Base-by-base conservation (phyloP, 2,329 filamentous ascomycete genomes). In the Fusarium temperatum region DNA sequence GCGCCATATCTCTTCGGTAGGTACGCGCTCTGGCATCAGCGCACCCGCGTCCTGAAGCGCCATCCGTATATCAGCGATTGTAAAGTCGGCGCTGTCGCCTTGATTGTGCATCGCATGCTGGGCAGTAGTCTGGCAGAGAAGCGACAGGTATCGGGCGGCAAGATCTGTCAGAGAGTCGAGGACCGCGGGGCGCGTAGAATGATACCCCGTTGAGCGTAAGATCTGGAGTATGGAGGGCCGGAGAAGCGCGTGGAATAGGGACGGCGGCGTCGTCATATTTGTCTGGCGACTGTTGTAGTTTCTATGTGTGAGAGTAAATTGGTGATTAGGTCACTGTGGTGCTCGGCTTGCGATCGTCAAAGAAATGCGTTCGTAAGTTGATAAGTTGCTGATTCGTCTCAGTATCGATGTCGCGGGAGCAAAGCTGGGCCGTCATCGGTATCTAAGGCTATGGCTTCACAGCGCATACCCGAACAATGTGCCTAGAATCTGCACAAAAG, bases 211-310 rank as follows among this genome's bases (percentile, higher is more conserved):
- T 36, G 95, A 94, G 79, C 96, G 94, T 58, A 98, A 90, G 78
- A 97, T 96, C 83, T 98, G 95, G 66, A 98, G 90, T 69, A 98
- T 90, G 54, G 92, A 92, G 5, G 96, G 96, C 47, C 95, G 94
- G 65, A 98, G 88, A 73, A 98, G 91, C 69, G 93, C 92, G 83
- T 94, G 92, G 84, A 86, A 89, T 64, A 89, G 82, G n/a, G 85
- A 82, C 15, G 84, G 82, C 8, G 84, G 85, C 70, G 83, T 83
- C 77, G 83, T 82, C 86, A 88, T 88, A 50, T 66, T 81, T 66
- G 66, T 56, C n/a, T 61, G 20, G 28, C 22, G 39, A 36, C 11
- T 30, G 24, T 9, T 59, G 28, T 48, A 30, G 55, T 28, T n/a
- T 51, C 42, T 63, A 51, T 51, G 32, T 32, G 54, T 18, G 30